These are phyloP conservation scores for Kodamaea fukazawae DNA, from an alignment of 805 yeast genomes.

Conservation along the genomic window DNA sequence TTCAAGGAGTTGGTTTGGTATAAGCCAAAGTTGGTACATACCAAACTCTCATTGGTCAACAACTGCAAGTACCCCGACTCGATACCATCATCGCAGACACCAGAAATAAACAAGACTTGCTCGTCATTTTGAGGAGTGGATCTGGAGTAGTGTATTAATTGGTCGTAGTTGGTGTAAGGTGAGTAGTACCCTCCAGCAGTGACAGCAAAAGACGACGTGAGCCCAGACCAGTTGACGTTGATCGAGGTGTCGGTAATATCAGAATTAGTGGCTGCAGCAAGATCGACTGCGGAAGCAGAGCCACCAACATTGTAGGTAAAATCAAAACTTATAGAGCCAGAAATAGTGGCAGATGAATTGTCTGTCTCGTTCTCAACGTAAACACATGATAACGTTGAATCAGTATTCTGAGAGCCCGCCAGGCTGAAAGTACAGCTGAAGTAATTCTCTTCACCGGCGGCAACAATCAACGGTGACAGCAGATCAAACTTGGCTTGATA, in stretches of 20 bases:
- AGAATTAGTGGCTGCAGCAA: conserved; percentile 11
- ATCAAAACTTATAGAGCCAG: conserved; percentile 15
- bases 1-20: conserved; percentile 13
- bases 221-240: conserved; percentile 13
- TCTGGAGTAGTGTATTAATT: conserved; percentile 14
- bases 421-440: conserved; percentile 11
- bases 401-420: neutral
- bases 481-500: conserved; percentile 15
- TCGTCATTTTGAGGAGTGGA: conserved; percentile 15
- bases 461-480: conserved; percentile 7
- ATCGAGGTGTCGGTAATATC: conserved; percentile 7
- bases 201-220: conserved; percentile 11
- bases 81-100: conserved; percentile 15
- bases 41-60: conserved; percentile 11
- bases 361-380: too few species aligned
- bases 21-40: conserved; percentile 14
- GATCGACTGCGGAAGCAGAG: conserved; percentile 13
- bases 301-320: conserved; percentile 20
- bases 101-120: conserved; percentile 15
- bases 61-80: conserved; percentile 12
- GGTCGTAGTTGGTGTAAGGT: conserved; percentile 6
- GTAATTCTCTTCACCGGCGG: conserved; percentile 11
- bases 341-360: neutral
- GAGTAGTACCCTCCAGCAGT: conserved; percentile 14
- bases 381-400: too few species aligned